These are phyloP conservation scores for Penicillium lividum DNA, from an alignment of 495 filamentous ascomycete genomes.

Conservation along the genomic window DNA sequence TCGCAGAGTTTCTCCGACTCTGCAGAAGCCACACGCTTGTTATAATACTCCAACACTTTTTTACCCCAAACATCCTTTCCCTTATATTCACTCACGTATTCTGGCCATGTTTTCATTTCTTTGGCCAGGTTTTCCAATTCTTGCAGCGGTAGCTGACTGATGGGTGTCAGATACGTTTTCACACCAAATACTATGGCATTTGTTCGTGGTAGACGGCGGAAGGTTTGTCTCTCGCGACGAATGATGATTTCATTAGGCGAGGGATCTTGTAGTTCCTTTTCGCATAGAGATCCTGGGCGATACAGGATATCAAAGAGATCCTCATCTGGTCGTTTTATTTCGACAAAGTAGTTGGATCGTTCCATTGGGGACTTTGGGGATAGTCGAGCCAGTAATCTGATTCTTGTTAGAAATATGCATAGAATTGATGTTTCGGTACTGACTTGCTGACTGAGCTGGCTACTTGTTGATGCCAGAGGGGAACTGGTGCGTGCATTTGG, in stretches of 20 bases:
- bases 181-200: slow-evolving; percentile 55
- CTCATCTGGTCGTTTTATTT: slow-evolving; percentile 46
- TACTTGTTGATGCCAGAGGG: slow-evolving; percentile 55
- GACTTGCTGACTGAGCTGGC: slow-evolving; percentile 54
- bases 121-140: slow-evolving; percentile 46
- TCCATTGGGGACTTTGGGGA: slow-evolving; percentile 52
- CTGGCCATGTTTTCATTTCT: slow-evolving; percentile 55
- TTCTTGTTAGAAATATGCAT: not conserved
- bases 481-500: slow-evolving; percentile 53
- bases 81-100: slow-evolving; percentile 54
- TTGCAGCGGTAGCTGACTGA: slow-evolving; percentile 49
- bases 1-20: slow-evolving; percentile 26
- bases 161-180: slow-evolving; percentile 49
- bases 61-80: slow-evolving; percentile 52
- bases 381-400: slow-evolving; percentile 51
- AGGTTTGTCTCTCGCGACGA: slow-evolving; percentile 57
- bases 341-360: slow-evolving; percentile 55
- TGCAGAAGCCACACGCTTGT: slow-evolving; percentile 21
- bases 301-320: slow-evolving; percentile 44
- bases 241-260: slow-evolving; percentile 46
- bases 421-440: slow-evolving; percentile 13
- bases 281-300: slow-evolving; percentile 35
- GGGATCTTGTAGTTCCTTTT: slow-evolving; percentile 34
- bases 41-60: slow-evolving; percentile 47
- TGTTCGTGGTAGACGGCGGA: slow-evolving; percentile 50